Evolutionary conservation across 1,284 basidiomycete genomes (phyloP), one percentile per base, ranked within the genome.

Genomic region (Sparassis latifolia): DNA sequence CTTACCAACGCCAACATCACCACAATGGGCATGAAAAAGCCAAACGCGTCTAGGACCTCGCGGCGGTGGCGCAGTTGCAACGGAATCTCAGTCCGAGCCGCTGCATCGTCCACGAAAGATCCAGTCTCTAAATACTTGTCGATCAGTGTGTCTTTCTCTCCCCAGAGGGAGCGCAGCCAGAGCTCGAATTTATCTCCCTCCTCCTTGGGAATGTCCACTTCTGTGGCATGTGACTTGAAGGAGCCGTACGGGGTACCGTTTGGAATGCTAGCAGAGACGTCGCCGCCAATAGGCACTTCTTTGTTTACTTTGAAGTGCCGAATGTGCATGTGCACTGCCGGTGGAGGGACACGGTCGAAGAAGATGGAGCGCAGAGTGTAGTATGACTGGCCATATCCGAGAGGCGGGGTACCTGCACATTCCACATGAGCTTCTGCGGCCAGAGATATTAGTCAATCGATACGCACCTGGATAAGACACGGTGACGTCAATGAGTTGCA

Each of bases 281-380:
- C 72, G 35, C 86, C 84, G 35, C 86, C 84, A 51, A 89, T 81
- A 3, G 89, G 88, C 12, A 91, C 73, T 20, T 80, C 77, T 31
- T 66, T 68, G 4, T 72, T 69, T 6, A 92, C 82, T 57, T 86
- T 73, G 64, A 92, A 87, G 55, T 86, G 71, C 37, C 88, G 81
- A 39, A 97, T 68, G 64, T 97, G 95, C 58, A 98, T 77, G 65
- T 96, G 89, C 20, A 98, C 78, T 1, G 77, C 72, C 0, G 95
- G 96, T 1, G 96, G 94, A 0, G 94, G 78, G 2, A 92, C 74
- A 10, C 89, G 78, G 56, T 86, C 78, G 58, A 89, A 79, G 69
- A 97, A 97, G 53, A 97, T 87, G 2, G 92, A 93, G 37, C 88
- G 82, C 29, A 98, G 71, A 35, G 92, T 94, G 67, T 92, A 95